These are phyloP conservation scores for Gentiana straminea DNA, from an alignment of 257 asterid species.

Conservation along the genomic window DNA sequence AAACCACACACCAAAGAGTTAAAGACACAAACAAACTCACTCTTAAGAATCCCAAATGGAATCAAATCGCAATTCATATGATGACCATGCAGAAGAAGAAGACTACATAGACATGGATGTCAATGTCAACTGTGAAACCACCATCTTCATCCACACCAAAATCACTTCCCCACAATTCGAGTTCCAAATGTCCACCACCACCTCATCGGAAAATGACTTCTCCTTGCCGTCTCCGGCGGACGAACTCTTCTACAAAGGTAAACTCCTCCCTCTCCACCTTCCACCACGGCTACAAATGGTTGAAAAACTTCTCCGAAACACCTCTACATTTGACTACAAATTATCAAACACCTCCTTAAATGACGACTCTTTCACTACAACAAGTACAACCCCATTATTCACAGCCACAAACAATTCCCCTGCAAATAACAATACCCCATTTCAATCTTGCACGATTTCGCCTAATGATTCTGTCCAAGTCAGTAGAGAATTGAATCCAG, in stretches of 20 bases:
- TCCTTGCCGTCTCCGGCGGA: constrained; percentile 72
- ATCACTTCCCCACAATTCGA: constrained; percentile 45
- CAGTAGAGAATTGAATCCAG: constrained; percentile 49
- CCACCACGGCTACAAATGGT: constrained; percentile 79
- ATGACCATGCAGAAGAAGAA: constrained; percentile 28
- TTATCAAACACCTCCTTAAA: background rate
- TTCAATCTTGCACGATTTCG: constrained; percentile 58
- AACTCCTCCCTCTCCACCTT: constrained; percentile 90
- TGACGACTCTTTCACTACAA: constrained; percentile 36
- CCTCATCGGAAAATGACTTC: constrained; percentile 45
- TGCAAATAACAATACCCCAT: constrained; percentile 36
- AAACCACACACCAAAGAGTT: constrained; percentile 1
- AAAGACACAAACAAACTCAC: constrained; percentile 1
- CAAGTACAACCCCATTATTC: constrained; percentile 27
- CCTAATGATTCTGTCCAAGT: constrained; percentile 60
- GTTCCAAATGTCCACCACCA: constrained; percentile 69
- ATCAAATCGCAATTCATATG: constrained; percentile 22
- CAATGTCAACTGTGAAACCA: constrained; percentile 17
- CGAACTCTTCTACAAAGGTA: constrained; percentile 83
- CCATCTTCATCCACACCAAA: constrained; percentile 26
- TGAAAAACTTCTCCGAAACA: constrained; percentile 43
- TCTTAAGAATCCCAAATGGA: constrained; percentile 24
- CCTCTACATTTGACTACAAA: constrained; percentile 12
- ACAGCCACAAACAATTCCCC: constrained; percentile 29
- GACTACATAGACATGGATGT: constrained; percentile 77